Evolutionary conservation across 371 early-diverging fungal species (phyloP).

Genomic region (Rhizopus microsporus): DNA sequence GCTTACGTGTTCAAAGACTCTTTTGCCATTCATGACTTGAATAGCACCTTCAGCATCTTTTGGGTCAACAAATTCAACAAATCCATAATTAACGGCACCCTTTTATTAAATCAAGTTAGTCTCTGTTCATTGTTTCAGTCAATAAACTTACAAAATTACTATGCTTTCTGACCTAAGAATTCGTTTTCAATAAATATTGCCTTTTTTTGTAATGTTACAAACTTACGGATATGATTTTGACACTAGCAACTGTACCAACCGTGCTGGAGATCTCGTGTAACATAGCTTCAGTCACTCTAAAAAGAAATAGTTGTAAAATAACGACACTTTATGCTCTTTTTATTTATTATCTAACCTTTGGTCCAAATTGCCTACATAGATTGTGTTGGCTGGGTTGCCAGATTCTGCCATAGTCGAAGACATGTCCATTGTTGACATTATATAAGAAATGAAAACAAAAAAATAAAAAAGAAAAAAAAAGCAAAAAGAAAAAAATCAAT

Average conservation of each 20-base stretch:
- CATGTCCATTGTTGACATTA: conserved; percentile 1
- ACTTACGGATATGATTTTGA: conserved; percentile 82
- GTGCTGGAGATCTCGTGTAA: conserved; percentile 78
- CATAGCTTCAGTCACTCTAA: conserved; percentile 69
- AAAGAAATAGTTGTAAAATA: neutral
- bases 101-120: neutral
- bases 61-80: conserved; percentile 83
- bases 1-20: conserved; percentile 59
- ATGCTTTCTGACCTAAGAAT: conserved; percentile 23
- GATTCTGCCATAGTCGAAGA: neutral
- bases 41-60: conserved; percentile 76
- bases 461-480: neutral
- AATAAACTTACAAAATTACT: conserved; percentile 17
- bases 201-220: neutral
- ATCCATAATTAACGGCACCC: conserved; percentile 81
- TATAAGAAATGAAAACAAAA: neutral
- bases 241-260: conserved; percentile 65
- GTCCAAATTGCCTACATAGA: conserved; percentile 91
- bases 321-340: neutral
- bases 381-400: conserved; percentile 32
- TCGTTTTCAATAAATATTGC: neutral
- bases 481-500: conserved; percentile 1
- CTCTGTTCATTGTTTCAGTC: neutral
- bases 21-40: conserved; percentile 75
- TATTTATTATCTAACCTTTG: conserved; percentile 47